These are phyloP conservation scores for Mycena amicta DNA, from an alignment of 768 basidiomycete species.

Conservation along the genomic window DNA sequence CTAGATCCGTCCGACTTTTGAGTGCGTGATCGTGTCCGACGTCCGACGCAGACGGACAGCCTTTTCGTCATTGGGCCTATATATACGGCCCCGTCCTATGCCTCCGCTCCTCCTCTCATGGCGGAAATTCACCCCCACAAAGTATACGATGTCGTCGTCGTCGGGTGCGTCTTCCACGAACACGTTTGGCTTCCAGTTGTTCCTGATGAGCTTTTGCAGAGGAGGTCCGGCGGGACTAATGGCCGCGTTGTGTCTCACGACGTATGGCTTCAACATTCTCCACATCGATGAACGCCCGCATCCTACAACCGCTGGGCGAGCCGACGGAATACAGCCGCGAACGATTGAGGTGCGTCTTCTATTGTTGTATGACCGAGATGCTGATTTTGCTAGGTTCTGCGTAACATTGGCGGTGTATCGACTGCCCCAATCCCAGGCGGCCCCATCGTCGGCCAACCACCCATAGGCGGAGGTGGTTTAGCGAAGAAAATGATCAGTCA, in stretches of 20 bases:
- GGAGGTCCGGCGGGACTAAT: constrained; percentile 22
- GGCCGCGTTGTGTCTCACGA: constrained; percentile 24
- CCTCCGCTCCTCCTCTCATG: constrained; percentile 8
- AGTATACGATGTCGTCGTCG: constrained; percentile 22
- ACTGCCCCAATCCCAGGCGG: constrained; percentile 19
- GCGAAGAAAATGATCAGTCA: constrained; percentile 23
- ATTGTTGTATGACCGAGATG: not conserved
- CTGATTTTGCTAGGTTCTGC: constrained; percentile 13
- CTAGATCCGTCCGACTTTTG: not conserved
- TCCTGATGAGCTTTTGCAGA: constrained; percentile 1
- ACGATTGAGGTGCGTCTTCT: constrained; percentile 42
- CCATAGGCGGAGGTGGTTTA: constrained; percentile 17
- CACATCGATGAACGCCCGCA: constrained; percentile 23
- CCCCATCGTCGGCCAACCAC: constrained; percentile 8
- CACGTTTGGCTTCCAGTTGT: not conserved
- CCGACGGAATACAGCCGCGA: constrained; percentile 58
- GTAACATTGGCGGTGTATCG: constrained; percentile 21
- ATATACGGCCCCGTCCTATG: not conserved
- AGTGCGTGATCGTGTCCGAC: no score
- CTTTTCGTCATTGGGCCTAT: not conserved
- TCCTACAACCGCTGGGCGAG: constrained; percentile 44
- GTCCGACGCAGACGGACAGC: constrained; percentile 15
- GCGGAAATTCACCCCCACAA: constrained; percentile 8
- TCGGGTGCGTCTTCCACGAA: constrained; percentile 12
- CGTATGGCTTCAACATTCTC: constrained; percentile 21